A percentile compares a stretch with the other conserved stretches of the same genome.
These are phyloP conservation scores for Sclerotinia glacialis DNA, from an alignment of 2,329 filamentous ascomycete genomes.

Conservation along the genomic window DNA sequence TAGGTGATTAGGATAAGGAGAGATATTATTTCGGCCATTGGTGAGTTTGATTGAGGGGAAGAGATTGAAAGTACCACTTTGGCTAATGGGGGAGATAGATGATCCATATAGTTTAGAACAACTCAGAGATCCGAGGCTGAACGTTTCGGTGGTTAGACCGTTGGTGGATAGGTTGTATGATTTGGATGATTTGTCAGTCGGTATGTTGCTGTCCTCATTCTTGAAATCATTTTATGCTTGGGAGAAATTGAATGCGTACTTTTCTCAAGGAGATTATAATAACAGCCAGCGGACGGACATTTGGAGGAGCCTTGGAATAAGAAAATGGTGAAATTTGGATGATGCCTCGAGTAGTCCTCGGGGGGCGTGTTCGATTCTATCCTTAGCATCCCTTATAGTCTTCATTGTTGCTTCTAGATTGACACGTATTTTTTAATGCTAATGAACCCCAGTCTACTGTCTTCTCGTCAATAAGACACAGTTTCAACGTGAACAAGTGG, in stretches of 20 bases:
- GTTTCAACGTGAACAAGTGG: conserved; percentile 74
- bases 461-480: conserved; percentile 77
- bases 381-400: not conserved
- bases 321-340: not conserved
- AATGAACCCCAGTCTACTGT: conserved; percentile 62
- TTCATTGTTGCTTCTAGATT: not conserved
- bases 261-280: not conserved
- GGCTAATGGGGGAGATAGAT: conserved; percentile 42
- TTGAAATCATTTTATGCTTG: not conserved
- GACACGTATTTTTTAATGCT: not conserved
- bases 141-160: conserved; percentile 68
- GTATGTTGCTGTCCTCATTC: conserved; percentile 44
- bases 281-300: not conserved
- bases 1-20: conserved; percentile 49
- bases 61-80: not conserved
- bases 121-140: conserved; percentile 76
- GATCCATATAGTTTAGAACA: conserved; percentile 71
- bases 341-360: not conserved
- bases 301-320: not conserved
- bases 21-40: conserved; percentile 61
- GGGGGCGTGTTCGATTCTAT: not conserved
- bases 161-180: conserved; percentile 82
- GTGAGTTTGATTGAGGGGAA: conserved; percentile 46
- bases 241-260: not conserved
- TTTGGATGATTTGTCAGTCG: conserved; percentile 73